Base-by-base conservation (phyloP, 2,329 filamentous ascomycete species). In the Bipolaris sorokiniana region DNA sequence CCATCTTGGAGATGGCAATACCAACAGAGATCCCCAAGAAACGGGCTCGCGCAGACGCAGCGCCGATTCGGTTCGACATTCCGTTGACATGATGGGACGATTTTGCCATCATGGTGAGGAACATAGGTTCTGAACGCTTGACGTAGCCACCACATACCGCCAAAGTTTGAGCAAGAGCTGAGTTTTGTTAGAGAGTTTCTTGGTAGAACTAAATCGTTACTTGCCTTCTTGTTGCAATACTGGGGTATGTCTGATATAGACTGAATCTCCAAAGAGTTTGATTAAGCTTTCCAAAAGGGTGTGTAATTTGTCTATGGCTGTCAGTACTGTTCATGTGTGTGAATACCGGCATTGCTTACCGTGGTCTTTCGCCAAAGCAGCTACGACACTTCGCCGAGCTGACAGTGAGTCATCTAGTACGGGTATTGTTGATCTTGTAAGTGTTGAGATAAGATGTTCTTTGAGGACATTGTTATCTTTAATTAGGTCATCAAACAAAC, bases 11-110 rank as follows among this genome's bases (percentile, higher is more conserved):
- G 2, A 89, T 79, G 1, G 88, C 86, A 64, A 92, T 92, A 4
- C 91, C 95, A 31, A 97, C 87, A 2, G 90, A 82, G 87, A 99
- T 96, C 0, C 95, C 95, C 0, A 99, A 82, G 64, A 96, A 91
- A 16, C 92, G 86, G 15, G 90, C 88, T 63, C 88, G 84, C 6
- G 81, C 81, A 38, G 95, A 92, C 3, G 92, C 88, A 15, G 92
- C 85, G 11, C 87, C 86, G 6, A 99, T 85, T 22, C 93, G 86
- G 72, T 96, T 97, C 0, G 95, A 97, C 33, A 97, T 87, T 6
- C 88, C 84, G 61, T 85, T 88, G 47, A 97, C 81, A 69, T 96
- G 96, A 1, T 83, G 72, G 16, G 88, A 85, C 1, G 91, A 91
- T 51, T 90, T 87, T 50, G 91, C 83, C 31, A 92, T 79, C 58